phyloP scores from a whole-genome alignment of 495 filamentous ascomycete species.

The Neurospora sp. region DNA sequence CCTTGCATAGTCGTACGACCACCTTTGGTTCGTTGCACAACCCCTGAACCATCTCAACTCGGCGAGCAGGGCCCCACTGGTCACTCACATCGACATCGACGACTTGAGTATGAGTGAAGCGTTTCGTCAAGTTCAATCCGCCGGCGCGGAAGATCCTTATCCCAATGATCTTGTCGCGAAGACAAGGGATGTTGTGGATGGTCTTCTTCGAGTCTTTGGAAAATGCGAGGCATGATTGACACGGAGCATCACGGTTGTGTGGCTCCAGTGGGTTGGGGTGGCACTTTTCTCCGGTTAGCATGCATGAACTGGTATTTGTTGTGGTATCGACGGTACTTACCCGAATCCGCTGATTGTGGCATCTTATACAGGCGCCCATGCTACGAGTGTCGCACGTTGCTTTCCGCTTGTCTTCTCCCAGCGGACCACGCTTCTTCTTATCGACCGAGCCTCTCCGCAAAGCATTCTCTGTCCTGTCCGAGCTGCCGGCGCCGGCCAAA shows the following conservation, averaged over 20 bases:
- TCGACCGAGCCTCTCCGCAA: neutral
- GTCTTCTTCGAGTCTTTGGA: conserved; percentile 32
- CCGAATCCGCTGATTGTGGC: conserved; percentile 31
- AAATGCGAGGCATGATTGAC: conserved; percentile 25
- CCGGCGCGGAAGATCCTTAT: conserved; percentile 27
- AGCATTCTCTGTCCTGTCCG: neutral
- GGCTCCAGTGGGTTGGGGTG: conserved; percentile 17
- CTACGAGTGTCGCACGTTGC: conserved; percentile 26
- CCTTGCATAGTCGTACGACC: conserved; percentile 6
- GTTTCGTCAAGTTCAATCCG: conserved; percentile 26
- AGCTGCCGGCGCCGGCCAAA: neutral
- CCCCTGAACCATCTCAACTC: conserved; percentile 24
- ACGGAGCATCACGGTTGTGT: conserved; percentile 19
- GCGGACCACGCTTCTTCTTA: conserved; percentile 6
- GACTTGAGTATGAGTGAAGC: conserved; percentile 28
- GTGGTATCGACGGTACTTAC: conserved; percentile 18
- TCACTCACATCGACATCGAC: conserved; percentile 18
- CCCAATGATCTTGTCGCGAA: conserved; percentile 29
- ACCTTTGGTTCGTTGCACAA: conserved; percentile 13
- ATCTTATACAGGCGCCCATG: conserved; percentile 34
- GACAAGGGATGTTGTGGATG: conserved; percentile 31
- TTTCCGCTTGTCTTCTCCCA: conserved; percentile 12
- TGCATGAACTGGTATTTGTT: neutral
- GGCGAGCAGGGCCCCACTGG: conserved; percentile 2
- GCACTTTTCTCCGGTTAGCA: conserved; percentile 3